Evolutionary conservation across 768 basidiomycete species (phyloP), one percentile per base, ranked within the genome.

Genomic region (Pulveroboletus sp.): DNA sequence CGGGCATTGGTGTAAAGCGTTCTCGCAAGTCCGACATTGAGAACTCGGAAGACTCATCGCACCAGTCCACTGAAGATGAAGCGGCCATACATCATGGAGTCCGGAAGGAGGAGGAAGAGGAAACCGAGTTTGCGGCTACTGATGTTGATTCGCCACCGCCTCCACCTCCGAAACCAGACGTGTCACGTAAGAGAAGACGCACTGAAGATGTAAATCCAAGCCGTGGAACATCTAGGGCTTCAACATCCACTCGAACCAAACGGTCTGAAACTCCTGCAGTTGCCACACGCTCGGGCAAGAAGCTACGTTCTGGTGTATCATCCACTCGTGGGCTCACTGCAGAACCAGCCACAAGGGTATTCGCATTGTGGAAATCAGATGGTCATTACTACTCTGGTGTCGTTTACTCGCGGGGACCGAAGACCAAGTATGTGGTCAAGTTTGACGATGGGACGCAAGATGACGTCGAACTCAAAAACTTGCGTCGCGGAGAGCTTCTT

Each of bases 391-490:
- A 82, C 61, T 65, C 80, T 16, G 89, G 86, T 14, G 72, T 66
- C 30, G 73, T 86, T 23, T 60, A 80, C 45, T 69, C 72, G 16
- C 50, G 53, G 54, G 63, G 43, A 48, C 58, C 39, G 22, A 61
- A 60, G 23, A 61, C 58, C 27, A 63, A 54, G 34, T 85, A 80
- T 63, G 43, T 58, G 23, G 63, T 92, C 56, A 68, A 69, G n/a
- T 92, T 89, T 60, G 88, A 90, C 58, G 89, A 91, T 60, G 68
- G 60, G 3, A 76, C 75, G 2, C 63, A 74, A 17, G 76, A 70
- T 17, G 61, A 61, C 2, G 71, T 89, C 31, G 73, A 70, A 24
- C 54, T 80, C 14, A 71, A 75, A 20, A 71, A 81, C 31, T 71
- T 91, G 61, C 80, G 88, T 26, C 61, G 59, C 6, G 75, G 73